A percentile compares a stretch with the other conserved stretches of the same genome.
phyloP scores from a whole-genome alignment of 2,329 filamentous ascomycete species.

The Blastomyces gilchristii region DNA sequence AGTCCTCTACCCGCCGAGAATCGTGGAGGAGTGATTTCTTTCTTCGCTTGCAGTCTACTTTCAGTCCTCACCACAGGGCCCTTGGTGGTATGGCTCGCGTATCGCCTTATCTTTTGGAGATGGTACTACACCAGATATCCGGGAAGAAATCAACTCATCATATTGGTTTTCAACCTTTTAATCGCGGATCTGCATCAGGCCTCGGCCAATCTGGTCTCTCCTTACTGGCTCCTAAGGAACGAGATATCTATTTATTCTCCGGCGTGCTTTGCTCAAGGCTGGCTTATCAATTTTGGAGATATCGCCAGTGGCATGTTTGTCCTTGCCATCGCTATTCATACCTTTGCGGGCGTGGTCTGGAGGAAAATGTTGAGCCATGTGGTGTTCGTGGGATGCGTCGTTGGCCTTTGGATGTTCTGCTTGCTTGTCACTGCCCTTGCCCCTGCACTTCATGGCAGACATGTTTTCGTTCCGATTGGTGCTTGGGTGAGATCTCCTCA shows the following conservation, averaged over 20 bases:
- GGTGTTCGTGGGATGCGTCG: slow-evolving; percentile 36
- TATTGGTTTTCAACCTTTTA: slow-evolving; percentile 44
- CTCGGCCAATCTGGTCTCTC: slow-evolving; percentile 39
- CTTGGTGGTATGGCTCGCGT: slow-evolving; percentile 41
- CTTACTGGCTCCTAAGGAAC: slow-evolving; percentile 38
- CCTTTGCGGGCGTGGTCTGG: slow-evolving; percentile 40
- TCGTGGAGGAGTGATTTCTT: slow-evolving; percentile 33
- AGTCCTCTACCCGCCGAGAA: neutral
- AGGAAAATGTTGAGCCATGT: slow-evolving; percentile 37
- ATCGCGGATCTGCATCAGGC: slow-evolving; percentile 43
- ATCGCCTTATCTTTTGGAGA: slow-evolving; percentile 41
- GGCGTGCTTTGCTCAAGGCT: slow-evolving; percentile 42
- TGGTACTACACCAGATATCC: slow-evolving; percentile 39
- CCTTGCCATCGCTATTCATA: slow-evolving; percentile 44
- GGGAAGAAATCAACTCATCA: slow-evolving; percentile 45
- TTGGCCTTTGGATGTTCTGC: slow-evolving; percentile 38
- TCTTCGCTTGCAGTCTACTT: slow-evolving; percentile 37
- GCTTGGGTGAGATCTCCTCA: neutral
- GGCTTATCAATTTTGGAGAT: slow-evolving; percentile 44
- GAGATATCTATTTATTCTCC: slow-evolving; percentile 36
- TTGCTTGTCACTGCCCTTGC: slow-evolving; percentile 30
- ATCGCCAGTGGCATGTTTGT: slow-evolving; percentile 43
- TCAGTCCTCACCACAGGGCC: slow-evolving; percentile 37
- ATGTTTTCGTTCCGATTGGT: neutral
- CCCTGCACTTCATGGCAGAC: neutral